Evolutionary conservation across 345 rosid genomes (phyloP), one percentile per base, ranked within the genome.

Genomic region (Jatropha curcas): DNA sequence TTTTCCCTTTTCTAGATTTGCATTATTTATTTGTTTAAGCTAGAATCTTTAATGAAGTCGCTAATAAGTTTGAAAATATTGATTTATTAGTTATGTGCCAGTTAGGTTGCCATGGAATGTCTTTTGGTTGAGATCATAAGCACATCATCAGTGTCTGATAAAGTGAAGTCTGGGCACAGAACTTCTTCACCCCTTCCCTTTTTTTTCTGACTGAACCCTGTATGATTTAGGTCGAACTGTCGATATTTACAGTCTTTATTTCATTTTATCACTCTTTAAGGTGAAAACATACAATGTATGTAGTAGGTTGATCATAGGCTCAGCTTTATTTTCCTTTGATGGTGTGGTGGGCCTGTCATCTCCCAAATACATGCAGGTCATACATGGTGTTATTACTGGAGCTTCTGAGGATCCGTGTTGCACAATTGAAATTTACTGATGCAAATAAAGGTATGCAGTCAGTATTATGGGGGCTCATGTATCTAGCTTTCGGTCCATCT

Each of bases 361-460:
- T 82, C 71, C 86, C 78, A 75, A 78, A 76, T 84, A 72, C 81
- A 71, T 85, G 87, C 86, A 85, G 88, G 85, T 79, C 76, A 33
- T 72, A 59, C 68, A 28, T 71, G 86, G 79, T 83, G 72, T 72
- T 77, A 71, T 72, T 70, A 51, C 65, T 81, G 87, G 79, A 83
- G 86, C 84, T 65, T 66, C 73, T 50, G 68, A 77, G 78, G 76
- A 80, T 77, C 83, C 59, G 73, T 74, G 37, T 80, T 76, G 85
- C 79, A 65, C 76, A 79, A 75, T 81, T 84, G 79, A 67, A 77
- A 79, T 74, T 71, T 68, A 67, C 73, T 77, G 60, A 71, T 76
- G 59, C 51, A 57, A 75, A 19, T 71, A 57, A 79, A 82, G 89
- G 90, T 88, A 86, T 81, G 94, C 81, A 37, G 76, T 78, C 66